Base-by-base conservation (phyloP, 2,329 filamentous ascomycete species). In the Aciculosporium take region DNA sequence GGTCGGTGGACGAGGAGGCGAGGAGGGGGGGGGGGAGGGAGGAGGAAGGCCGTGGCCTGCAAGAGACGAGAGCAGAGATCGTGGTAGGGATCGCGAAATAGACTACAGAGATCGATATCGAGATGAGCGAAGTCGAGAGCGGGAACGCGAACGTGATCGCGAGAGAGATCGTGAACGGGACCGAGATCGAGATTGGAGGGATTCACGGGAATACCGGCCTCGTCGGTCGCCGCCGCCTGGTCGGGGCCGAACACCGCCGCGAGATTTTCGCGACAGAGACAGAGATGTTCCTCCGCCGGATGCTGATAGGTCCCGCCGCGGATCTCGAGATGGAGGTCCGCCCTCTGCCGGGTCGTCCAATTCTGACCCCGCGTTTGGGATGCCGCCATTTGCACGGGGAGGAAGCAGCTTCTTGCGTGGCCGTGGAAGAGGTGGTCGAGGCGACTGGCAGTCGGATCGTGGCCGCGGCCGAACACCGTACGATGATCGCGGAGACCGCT, bases 311-410 rank as follows among this genome's bases (percentile, higher is more conserved):
- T 74, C 77, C 15, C 69, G 81, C 41, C 69, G 81, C 36, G 77
- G 72, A 13, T 85, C 81, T 7, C 70, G 83, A 52, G 83, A 88
- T 51, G 82, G 58, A 8, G 64, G 81, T 0, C 81, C 82, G 9
- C 71, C 77, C 18, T 83, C 81, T 1, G 80, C 79, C 15, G 79
- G 79, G 4, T 84, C 82, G 3, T 76, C 76, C 8, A 77, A 76
- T 18, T 83, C 81, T 0, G 82, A 87, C 46, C 70, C 74, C 10
- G 68, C 72, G 1, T 79, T 80, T 43, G 71, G 67, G 15, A 53
- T 61, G 45, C 59, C 66, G 7, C 66, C 67, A 8, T 67, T 70
- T 7, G 69, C 70, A 41, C 71, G 72, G 9, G 72, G 77, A 17
- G 69, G 77, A 17, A 69, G 71, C 24, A 72, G 72, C 5, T 73